Evolutionary conservation across 257 asterid species (phyloP), one percentile per base, ranked within the genome.

Genomic region (Solanum ahanhuiri): DNA sequence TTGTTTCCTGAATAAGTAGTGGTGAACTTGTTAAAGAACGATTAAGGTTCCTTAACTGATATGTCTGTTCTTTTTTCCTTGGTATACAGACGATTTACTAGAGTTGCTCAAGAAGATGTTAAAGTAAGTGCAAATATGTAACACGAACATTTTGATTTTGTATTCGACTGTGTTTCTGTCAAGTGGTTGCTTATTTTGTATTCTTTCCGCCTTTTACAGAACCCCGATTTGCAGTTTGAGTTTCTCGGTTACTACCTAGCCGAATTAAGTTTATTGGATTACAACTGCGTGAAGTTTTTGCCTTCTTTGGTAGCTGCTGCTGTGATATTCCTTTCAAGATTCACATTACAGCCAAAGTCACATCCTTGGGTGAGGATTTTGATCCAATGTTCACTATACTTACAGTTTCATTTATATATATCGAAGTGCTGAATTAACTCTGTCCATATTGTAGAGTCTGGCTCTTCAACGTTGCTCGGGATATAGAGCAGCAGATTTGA

Each of bases 291-390:
- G 71, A 93, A 90, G 76, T 95, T 93, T 90, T 87, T 95, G 87
- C 99, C 99, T 22, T 96, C 99, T 7, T 22, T 92, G 92, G 89
- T 95, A 82, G 98, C 98, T 87, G 96, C 98, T 45, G 93, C 97
- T 0, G 98, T 92, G 64, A 87, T 93, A 60, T 96, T 93, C 91
- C 93, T 96, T 9, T 69, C 98, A 15, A 93, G 94, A 87, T 96
- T 93, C 83, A 93, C 96, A 5, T 92, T 95, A 48, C 88, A 73
- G 11, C 97, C 98, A 31, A 83, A 87, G 48, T 73, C 33, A 66
- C 90, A 92, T 89, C 99, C 99, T 76, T 96, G 98, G 98, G 99
- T 94, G 93, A 8, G 79, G 20, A 72, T 64, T 18, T 79, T 41
- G 43, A 25, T 60, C 79, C 20, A 20, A 37, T 5, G 37, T 77